These are phyloP conservation scores for Neofusicoccum kwambonambiense DNA, from an alignment of 2,329 filamentous ascomycete genomes.

Conservation along the genomic window DNA sequence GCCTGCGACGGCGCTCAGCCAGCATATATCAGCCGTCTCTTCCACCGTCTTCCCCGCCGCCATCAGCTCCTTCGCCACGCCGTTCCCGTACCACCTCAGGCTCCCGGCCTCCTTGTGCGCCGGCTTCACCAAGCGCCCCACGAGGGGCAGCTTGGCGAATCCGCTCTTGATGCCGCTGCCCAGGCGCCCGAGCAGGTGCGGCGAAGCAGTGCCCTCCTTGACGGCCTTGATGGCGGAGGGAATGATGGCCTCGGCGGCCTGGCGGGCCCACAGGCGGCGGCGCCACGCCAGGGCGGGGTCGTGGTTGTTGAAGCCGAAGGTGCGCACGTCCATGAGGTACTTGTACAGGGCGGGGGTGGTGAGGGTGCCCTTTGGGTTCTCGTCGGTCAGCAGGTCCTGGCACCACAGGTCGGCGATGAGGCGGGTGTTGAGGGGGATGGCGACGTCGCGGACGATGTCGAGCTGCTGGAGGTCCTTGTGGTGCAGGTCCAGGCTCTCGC, in stretches of 20 bases:
- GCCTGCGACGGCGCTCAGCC: conserved; percentile 15
- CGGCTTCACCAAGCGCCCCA: not conserved
- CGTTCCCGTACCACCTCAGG: conserved; percentile 13
- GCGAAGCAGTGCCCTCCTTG: not conserved
- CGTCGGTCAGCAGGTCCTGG: conserved; percentile 22
- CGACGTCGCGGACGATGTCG: conserved; percentile 19
- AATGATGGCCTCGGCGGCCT: conserved; percentile 39
- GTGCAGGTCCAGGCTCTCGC: not conserved
- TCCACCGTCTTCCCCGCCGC: conserved; percentile 5
- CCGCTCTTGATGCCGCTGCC: not conserved
- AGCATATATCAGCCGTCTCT: conserved; percentile 15
- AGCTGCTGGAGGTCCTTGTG: conserved; percentile 6
- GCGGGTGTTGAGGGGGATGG: conserved; percentile 27
- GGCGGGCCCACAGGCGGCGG: conserved; percentile 44
- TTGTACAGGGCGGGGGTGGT: conserved; percentile 56
- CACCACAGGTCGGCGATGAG: conserved; percentile 25
- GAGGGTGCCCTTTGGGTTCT: conserved; percentile 36
- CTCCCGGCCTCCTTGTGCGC: not conserved
- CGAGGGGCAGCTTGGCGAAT: not conserved
- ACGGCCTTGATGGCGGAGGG: not conserved
- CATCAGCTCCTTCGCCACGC: conserved; percentile 10
- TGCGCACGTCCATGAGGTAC: conserved; percentile 45
- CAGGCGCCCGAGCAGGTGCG: not conserved
- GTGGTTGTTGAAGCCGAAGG: conserved; percentile 50
- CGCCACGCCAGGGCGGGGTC: conserved; percentile 50